A percentile compares a stretch with the other conserved stretches of the same genome.
phyloP scores from a whole-genome alignment of 2,329 filamentous ascomycete species.

The Ophiobolus disseminans region DNA sequence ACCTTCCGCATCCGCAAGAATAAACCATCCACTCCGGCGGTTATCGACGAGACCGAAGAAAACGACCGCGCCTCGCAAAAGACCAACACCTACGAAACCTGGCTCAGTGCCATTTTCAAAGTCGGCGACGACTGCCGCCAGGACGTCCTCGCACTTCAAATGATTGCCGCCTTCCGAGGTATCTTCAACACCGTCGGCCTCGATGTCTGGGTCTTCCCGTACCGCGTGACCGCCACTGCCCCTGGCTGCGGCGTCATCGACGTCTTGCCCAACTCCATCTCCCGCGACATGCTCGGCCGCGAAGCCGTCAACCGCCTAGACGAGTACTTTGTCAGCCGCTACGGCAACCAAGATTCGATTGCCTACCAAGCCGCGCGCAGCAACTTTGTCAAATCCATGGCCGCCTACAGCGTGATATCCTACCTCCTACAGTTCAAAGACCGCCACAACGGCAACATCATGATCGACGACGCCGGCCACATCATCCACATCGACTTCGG shows the following conservation, averaged over 20 bases:
- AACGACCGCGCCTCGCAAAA: conserved; percentile 41
- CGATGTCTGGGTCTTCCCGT: conserved; percentile 95
- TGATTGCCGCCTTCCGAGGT: conserved; percentile 96
- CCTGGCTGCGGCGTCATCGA: conserved; percentile 98
- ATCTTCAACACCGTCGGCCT: conserved; percentile 96
- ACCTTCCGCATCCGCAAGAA: conserved; percentile 96
- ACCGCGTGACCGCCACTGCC: conserved; percentile 95
- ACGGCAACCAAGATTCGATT: conserved; percentile 93
- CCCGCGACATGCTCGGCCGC: conserved; percentile 96
- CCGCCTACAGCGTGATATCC: conserved; percentile 95
- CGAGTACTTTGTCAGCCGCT: conserved; percentile 97
- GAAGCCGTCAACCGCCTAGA: conserved; percentile 98
- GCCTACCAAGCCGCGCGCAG: conserved; percentile 92
- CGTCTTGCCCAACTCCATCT: conserved; percentile 96
- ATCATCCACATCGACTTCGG: conserved; percentile 99
- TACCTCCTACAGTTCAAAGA: conserved; percentile 99
- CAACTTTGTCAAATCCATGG: conserved; percentile 99
- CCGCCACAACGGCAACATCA: conserved; percentile 98
- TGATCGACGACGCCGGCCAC: conserved; percentile 96
- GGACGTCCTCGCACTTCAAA: conserved; percentile 93
- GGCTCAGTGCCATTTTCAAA: conserved; percentile 99
- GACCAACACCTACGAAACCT: conserved; percentile 80
- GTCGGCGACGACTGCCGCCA: conserved; percentile 98
- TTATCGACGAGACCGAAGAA: conserved; percentile 40
- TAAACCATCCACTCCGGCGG: conserved; percentile 51